A percentile compares a stretch with the other conserved stretches of the same genome.
Conservation (phyloP, 805 yeast genomes). For the Myxozyma geophila region DNA sequence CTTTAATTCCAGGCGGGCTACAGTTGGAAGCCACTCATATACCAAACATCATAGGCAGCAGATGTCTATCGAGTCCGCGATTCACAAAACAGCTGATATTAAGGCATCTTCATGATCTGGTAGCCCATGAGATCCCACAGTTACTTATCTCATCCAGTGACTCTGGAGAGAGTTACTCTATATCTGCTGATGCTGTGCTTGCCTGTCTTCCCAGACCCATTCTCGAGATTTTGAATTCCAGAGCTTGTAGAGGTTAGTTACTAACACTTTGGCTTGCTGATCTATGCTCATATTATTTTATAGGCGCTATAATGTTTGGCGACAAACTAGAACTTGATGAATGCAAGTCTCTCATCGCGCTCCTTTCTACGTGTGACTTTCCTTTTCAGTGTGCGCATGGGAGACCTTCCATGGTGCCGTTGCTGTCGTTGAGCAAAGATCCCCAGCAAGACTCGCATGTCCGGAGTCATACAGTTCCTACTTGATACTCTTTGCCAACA, state of each 20-base stretch:
- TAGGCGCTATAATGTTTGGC: constrained; percentile 72
- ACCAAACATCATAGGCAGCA: constrained; percentile 51
- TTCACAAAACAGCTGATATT: constrained; percentile 10
- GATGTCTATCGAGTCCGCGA: constrained; percentile 35
- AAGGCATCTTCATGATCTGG: constrained; percentile 21
- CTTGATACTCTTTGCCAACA: background rate
- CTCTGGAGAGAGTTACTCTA: background rate
- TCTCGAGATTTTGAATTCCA: constrained; percentile 56
- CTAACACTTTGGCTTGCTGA: background rate
- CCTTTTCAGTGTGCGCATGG: constrained; percentile 91
- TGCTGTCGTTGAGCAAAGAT: constrained; percentile 3
- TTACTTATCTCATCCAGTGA: background rate
- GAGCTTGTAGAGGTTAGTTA: constrained; percentile 30
- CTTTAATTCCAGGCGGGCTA: background rate
- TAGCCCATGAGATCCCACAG: constrained; percentile 9
- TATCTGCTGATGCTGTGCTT: background rate
- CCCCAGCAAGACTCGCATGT: background rate
- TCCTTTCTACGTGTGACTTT: constrained; percentile 54
- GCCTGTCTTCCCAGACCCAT: constrained; percentile 29
- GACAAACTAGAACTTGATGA: constrained; percentile 51
- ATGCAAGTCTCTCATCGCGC: constrained; percentile 52
- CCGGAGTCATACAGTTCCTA: background rate
- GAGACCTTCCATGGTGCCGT: constrained; percentile 70
- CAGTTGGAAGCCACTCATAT: constrained; percentile 48
- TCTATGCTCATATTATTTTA: background rate